Evolutionary conservation across 371 early-diverging fungal species (phyloP), one percentile per base, ranked within the genome.

Genomic region (Rhizopus microsporus): DNA sequence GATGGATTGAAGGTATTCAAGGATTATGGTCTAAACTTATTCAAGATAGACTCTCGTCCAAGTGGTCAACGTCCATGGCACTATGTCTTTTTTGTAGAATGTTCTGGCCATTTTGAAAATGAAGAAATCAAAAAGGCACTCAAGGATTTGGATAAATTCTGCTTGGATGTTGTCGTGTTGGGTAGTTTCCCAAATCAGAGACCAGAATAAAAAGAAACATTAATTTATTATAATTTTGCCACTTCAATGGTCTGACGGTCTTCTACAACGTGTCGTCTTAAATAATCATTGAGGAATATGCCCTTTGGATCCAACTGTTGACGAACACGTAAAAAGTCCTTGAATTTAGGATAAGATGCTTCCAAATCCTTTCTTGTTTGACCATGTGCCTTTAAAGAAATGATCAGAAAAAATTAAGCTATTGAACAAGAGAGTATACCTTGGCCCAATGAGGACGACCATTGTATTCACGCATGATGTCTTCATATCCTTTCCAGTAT

Each of bases 361-460:
- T 62, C 66, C 23, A 93, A 63, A 31, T 86, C 84, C 17, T 67
- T 55, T 42, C 64, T 65, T 13, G 73, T 71, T 70, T 91, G 85
- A 13, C 80, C 68, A 62, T 90, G 90, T 0, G 87, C 82, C 75
- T 85, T 65, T 38, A 54, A 1, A 42, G 12, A 44, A 32, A 45
- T 2, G 7, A 16, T 6, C 15, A 34, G 1, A 4, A 13, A 10
- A 42, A 3, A 55, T 12, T 12, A 10, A 30, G 39, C 23, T 23
- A 23, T 23, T 23, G 23, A 23, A 23, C 8, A 29, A 32, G 15
- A 42, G 1, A 2, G 33, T 31, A 35, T 70, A 75, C 87, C 73
- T 92, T 90, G 37, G 93, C 94, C 94, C 94, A 93, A 58, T 93
- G 93, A 13, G 94, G 94, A 10, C 92, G 75, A 0, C 94, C 94